These are phyloP conservation scores for Arachis hypogaea DNA, from an alignment of 306 rosid genomes.

Conservation along the genomic window DNA sequence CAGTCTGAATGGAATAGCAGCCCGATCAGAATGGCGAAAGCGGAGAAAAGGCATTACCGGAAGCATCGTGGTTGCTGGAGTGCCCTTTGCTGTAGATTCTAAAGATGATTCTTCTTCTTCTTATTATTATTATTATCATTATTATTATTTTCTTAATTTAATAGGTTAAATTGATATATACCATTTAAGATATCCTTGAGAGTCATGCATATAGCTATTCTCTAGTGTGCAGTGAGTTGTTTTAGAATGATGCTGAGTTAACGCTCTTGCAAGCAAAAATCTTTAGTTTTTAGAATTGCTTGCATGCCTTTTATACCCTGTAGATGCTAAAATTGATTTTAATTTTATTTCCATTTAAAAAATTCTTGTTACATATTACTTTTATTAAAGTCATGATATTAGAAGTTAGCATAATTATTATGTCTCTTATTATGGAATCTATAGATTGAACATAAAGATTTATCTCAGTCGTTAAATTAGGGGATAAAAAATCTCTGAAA, in stretches of 20 bases:
- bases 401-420: conserved; percentile 20
- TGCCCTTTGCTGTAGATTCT: conserved; percentile 89
- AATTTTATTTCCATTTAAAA: conserved; percentile 26
- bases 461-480: neutral
- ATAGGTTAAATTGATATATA: conserved; percentile 46
- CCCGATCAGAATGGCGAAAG: conserved; percentile 88
- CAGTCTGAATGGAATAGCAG: conserved; percentile 87
- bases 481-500: neutral
- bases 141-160: too few species aligned
- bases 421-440: neutral
- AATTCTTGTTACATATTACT: conserved; percentile 18
- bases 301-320: conserved; percentile 17
- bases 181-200: conserved; percentile 10
- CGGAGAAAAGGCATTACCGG: conserved; percentile 53
- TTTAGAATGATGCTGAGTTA: conserved; percentile 43
- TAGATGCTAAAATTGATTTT: conserved; percentile 37
- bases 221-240: conserved; percentile 49
- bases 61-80: conserved; percentile 69
- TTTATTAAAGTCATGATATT: conserved; percentile 10
- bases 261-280: conserved; percentile 36
- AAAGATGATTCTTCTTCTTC: conserved; percentile 32
- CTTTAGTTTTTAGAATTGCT: conserved; percentile 33
- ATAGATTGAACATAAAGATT: neutral
- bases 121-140: neutral
- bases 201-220: conserved; percentile 39